Evolutionary conservation across 305 asterid species (phyloP).

Genomic region (Fraxinus nigra): DNA sequence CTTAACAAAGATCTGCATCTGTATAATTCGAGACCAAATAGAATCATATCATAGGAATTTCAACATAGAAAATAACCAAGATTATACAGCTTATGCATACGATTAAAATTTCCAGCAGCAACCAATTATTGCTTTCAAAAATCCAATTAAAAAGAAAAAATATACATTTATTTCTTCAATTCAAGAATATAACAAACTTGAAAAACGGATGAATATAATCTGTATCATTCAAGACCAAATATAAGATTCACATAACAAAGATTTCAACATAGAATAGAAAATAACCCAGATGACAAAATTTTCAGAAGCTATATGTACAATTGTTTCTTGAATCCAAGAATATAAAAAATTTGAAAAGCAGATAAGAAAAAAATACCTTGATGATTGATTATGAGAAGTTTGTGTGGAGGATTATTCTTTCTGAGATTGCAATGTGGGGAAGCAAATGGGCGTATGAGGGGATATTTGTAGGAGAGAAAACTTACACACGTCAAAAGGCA

Average conservation of each 20-base stretch:
- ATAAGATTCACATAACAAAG: too few species aligned
- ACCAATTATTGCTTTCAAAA: background rate
- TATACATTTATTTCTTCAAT: background rate
- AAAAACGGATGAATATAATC: too few species aligned
- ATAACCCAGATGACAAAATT: too few species aligned
- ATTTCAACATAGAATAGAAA: too few species aligned
- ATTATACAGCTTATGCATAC: background rate
- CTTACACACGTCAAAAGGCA: background rate
- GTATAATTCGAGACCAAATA: background rate
- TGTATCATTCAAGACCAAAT: too few species aligned
- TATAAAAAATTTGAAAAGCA: background rate
- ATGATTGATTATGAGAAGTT: too few species aligned
- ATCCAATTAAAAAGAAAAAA: background rate
- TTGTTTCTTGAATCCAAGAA: too few species aligned
- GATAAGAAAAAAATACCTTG: background rate
- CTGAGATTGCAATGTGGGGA: background rate
- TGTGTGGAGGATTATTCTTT: background rate
- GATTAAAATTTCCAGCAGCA: background rate
- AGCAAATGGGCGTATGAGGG: background rate
- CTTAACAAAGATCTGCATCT: background rate
- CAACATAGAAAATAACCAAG: background rate
- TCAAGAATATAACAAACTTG: background rate
- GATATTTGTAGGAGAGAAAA: background rate
- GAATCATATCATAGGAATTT: background rate
- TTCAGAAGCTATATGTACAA: too few species aligned